A percentile compares a stretch with the other conserved stretches of the same genome.
Conservation (phyloP, 116 monocot genomes). For the Zostera marina region DNA sequence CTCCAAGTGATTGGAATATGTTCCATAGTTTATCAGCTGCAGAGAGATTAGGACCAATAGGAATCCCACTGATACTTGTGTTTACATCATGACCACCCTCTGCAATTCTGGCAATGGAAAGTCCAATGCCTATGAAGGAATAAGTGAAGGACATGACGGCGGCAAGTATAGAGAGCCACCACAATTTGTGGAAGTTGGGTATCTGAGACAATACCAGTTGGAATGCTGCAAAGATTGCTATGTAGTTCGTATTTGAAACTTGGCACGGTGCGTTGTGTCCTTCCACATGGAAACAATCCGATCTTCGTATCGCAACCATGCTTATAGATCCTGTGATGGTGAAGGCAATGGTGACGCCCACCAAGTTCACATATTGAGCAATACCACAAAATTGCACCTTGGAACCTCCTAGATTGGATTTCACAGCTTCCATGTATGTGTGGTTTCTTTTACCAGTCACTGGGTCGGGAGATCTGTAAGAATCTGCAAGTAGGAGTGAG, state of each 20-base stretch:
- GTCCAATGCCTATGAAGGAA: slow-evolving; percentile 49
- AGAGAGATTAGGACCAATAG: slow-evolving; percentile 10
- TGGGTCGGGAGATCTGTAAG: slow-evolving; percentile 42
- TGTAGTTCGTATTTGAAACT: slow-evolving; percentile 21
- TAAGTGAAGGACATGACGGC: slow-evolving; percentile 52
- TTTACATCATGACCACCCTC: slow-evolving; percentile 6
- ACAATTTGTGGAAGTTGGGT: slow-evolving; percentile 54
- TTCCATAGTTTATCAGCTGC: slow-evolving; percentile 17
- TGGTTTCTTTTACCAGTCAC: slow-evolving; percentile 42
- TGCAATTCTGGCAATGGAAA: slow-evolving; percentile 43
- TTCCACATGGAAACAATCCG: slow-evolving; percentile 43
- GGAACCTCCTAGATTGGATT: slow-evolving; percentile 22
- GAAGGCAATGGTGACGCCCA: slow-evolving; percentile 15
- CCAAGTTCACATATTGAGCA: slow-evolving; percentile 16
- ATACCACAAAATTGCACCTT: slow-evolving; percentile 14
- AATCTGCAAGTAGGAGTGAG: slow-evolving; percentile 52
- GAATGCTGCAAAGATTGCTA: slow-evolving; percentile 30
- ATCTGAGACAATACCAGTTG: slow-evolving; percentile 47
- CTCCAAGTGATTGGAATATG: slow-evolving; percentile 18
- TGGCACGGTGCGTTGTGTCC: slow-evolving; percentile 27
- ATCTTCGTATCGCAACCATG: slow-evolving; percentile 28
- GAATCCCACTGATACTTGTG: slow-evolving; percentile 8
- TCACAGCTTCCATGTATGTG: slow-evolving; percentile 64
- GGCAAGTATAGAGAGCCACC: slow-evolving; percentile 55
- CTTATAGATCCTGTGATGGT: slow-evolving; percentile 13